phyloP scores from a whole-genome alignment of 306 rosid genomes.

The Casuarina glauca region DNA sequence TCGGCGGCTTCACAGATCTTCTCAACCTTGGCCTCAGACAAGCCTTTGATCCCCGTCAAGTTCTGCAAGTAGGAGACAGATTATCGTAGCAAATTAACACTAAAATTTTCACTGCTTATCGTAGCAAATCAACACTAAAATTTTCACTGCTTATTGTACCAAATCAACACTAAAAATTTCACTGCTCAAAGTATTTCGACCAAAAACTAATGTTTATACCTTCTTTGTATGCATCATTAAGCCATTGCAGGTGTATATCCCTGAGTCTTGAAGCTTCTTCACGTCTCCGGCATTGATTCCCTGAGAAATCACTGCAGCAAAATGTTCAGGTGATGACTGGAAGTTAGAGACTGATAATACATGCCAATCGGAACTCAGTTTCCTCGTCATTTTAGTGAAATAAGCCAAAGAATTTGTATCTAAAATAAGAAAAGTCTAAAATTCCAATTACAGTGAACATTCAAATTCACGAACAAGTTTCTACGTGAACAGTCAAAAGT shows the following conservation, averaged over 20 bases:
- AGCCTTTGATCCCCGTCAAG: slow-evolving; percentile 91
- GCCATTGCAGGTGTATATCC: slow-evolving; percentile 95
- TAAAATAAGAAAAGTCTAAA: too few species aligned
- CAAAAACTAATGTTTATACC: slow-evolving; percentile 40
- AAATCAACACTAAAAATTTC: not conserved
- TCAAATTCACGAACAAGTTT: not conserved
- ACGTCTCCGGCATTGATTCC: slow-evolving; percentile 98
- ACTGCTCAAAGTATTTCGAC: slow-evolving; percentile 6
- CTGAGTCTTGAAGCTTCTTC: slow-evolving; percentile 98
- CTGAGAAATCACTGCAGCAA: slow-evolving; percentile 76
- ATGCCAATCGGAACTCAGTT: not conserved
- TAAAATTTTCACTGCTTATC: not conserved
- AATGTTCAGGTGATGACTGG: slow-evolving; percentile 13
- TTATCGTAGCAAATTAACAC: not conserved
- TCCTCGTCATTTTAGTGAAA: not conserved
- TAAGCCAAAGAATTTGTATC: not conserved
- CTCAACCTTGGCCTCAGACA: slow-evolving; percentile 96
- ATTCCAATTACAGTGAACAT: not conserved
- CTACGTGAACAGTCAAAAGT: not conserved
- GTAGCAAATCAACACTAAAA: not conserved
- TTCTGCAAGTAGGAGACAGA: slow-evolving; percentile 41
- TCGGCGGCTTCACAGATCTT: slow-evolving; percentile 99
- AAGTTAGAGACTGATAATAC: not conserved
- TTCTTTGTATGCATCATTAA: slow-evolving; percentile 98
- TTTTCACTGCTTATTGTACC: not conserved